These are phyloP conservation scores for Russula lepida DNA, from an alignment of 768 basidiomycete species.

Conservation along the genomic window DNA sequence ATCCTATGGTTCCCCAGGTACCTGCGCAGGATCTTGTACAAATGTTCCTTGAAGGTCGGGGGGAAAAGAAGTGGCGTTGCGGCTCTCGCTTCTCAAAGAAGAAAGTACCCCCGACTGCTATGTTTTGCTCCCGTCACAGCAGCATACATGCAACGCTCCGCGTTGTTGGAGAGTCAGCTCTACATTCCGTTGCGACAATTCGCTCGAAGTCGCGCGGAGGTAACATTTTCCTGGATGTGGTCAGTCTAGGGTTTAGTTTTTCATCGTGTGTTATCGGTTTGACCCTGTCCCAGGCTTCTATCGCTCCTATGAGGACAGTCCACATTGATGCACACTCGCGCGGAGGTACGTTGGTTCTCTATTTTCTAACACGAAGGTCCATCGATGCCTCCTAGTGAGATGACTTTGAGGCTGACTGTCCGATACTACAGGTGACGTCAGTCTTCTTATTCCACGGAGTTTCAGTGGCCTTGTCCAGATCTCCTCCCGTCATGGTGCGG, in stretches of 20 bases:
- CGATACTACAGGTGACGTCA: slow-evolving; percentile 2
- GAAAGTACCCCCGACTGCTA: slow-evolving; percentile 1
- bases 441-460: slow-evolving; percentile 17
- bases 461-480: slow-evolving; percentile 18
- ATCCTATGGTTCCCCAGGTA: slow-evolving; percentile 3
- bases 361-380: too few relatives aligned
- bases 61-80: neutral
- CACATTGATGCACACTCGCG: slow-evolving; percentile 1
- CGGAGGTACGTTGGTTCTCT: neutral
- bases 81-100: neutral
- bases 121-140: slow-evolving; percentile 10
- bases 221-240: slow-evolving; percentile 9
- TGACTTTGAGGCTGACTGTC: neutral
- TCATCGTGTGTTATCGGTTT: neutral
- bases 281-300: slow-evolving; percentile 6
- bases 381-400: neutral
- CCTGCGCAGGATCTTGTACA: slow-evolving; percentile 1
- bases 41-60: slow-evolving; percentile 3
- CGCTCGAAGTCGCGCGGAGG: slow-evolving; percentile 8
- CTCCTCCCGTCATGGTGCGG: neutral
- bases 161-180: slow-evolving; percentile 5
- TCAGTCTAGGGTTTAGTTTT: neutral
- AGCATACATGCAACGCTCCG: slow-evolving; percentile 3
- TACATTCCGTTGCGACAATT: slow-evolving; percentile 11
- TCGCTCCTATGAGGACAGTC: slow-evolving; percentile 8